These are phyloP conservation scores for Aquilaria malaccensis DNA, from an alignment of 345 rosid genomes.

Conservation along the genomic window DNA sequence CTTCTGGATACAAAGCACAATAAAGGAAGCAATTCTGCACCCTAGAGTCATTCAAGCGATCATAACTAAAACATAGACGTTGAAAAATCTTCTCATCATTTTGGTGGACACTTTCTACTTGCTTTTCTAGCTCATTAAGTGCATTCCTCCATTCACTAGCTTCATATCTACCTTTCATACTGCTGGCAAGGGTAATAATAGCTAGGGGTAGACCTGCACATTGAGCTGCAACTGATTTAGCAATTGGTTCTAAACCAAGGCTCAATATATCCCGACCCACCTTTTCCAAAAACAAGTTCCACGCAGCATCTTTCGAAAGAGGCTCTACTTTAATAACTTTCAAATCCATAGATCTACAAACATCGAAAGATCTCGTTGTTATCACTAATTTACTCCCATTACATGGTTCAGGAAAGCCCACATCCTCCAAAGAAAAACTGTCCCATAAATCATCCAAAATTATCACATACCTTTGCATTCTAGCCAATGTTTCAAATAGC, in stretches of 20 bases:
- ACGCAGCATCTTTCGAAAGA: no score
- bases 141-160: constrained; percentile 12
- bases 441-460: background rate
- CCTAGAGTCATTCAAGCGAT: constrained; percentile 5
- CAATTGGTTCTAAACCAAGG: no score
- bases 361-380: background rate
- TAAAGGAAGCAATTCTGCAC: constrained; percentile 19
- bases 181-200: constrained; percentile 4
- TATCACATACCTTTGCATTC: background rate
- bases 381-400: background rate
- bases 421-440: background rate
- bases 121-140: constrained; percentile 6
- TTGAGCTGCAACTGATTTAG: background rate
- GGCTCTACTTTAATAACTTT: background rate
- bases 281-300: background rate
- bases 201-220: background rate
- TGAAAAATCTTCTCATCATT: background rate
- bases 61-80: constrained; percentile 12
- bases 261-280: constrained; percentile 3
- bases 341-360: background rate
- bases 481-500: background rate
- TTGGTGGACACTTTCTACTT: background rate
- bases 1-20: constrained; percentile 21
- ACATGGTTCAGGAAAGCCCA: background rate
- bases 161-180: background rate